Conservation (phyloP, 2,329 filamentous ascomycete genomes). For the Penicillium psychrosexuale region DNA sequence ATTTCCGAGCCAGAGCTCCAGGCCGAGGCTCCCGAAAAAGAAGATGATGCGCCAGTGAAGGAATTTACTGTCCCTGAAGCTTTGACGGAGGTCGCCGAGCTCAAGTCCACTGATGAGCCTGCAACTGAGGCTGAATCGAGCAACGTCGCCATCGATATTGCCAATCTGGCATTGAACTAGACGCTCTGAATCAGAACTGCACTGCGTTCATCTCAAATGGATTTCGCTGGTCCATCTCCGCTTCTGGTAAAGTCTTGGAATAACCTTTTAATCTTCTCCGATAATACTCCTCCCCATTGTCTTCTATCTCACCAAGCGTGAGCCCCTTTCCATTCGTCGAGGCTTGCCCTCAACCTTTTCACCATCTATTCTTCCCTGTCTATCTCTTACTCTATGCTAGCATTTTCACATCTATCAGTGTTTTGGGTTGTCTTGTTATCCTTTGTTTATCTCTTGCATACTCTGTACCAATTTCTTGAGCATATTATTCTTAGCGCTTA, state of each 20-base stretch:
- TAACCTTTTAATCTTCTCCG: slow-evolving; percentile 12
- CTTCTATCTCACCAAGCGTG: neutral
- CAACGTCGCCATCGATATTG: slow-evolving; percentile 28
- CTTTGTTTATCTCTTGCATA: slow-evolving; percentile 7
- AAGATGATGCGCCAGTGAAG: neutral
- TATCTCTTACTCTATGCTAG: neutral
- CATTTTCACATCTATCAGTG: slow-evolving; percentile 1
- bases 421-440: slow-evolving; percentile 1
- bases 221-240: neutral
- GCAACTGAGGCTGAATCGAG: slow-evolving; percentile 14
- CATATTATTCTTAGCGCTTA: slow-evolving; percentile 13
- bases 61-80: neutral
- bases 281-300: slow-evolving; percentile 13
- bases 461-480: slow-evolving; percentile 7
- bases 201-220: neutral
- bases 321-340: neutral
- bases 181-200: neutral
- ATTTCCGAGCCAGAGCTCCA: neutral
- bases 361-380: neutral
- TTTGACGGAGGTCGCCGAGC: neutral
- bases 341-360: slow-evolving; percentile 1
- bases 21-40: neutral
- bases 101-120: neutral
- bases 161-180: slow-evolving; percentile 25
- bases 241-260: slow-evolving; percentile 8